Evolutionary conservation across 129 eudicot genomes (phyloP), one percentile per base, ranked within the genome.

Genomic region (Pulicaria dysenterica): DNA sequence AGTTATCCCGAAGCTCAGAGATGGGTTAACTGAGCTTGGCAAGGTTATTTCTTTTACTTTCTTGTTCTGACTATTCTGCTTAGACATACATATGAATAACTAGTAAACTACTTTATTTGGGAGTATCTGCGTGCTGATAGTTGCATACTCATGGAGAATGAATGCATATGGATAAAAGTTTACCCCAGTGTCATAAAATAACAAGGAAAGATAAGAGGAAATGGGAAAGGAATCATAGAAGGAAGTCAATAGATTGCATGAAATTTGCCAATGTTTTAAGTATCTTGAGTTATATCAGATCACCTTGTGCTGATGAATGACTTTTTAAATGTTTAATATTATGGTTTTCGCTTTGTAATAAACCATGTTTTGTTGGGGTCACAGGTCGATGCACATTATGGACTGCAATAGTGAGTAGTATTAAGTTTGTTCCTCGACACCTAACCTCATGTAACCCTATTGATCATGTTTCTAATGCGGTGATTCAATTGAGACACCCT

Each of bases 21-120:
- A 92, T 46, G 96, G 96, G 63, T 75, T 92, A 80, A 92, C 97
- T 16, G 75, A 85, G 79, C 97, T 92, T 77, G 83, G 96, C 76
- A 92, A 92, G 96, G 96, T 91, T 48, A 67, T 60, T 77, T 59
- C 58, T 70, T 70, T 68, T 44, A 49, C 74, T 62, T 58, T 60
- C 49, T n/a, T 45, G 11, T 34, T 49, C 44, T 50, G 6, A 14
- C 67, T 39, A 16, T 59, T 72, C 37, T 61, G 46, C 53, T 42
- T 63, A 62, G 67, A 45, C 48, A 44, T 15, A 31, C 34, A 53
- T 24, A 44, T n/a, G 31, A 3, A 19, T 10, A 14, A 62, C n/a
- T n/a, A n/a, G n/a, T n/a, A n/a, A n/a, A n/a, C 65, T 36, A 17
- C 60, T 14, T 16, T 7, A 39, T 3, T 49, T 58, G 40, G 43